These are phyloP conservation scores for Xylaria cubensis DNA, from an alignment of 495 filamentous ascomycete genomes.

Conservation along the genomic window DNA sequence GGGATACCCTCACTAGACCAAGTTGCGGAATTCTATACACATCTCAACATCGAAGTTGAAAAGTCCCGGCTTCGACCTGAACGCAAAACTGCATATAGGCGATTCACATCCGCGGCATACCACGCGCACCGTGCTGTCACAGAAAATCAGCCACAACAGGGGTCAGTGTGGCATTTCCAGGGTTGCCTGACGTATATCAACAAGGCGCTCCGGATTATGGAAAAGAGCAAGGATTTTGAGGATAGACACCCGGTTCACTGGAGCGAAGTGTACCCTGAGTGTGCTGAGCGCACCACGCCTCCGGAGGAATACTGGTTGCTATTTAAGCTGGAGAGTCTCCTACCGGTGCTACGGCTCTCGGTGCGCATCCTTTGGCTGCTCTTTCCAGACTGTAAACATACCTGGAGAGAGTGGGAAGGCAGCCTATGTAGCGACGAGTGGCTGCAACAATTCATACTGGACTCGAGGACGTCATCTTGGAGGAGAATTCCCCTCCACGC, in stretches of 20 bases:
- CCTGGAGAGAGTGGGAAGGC: slow-evolving; percentile 35
- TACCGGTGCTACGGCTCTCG: slow-evolving; percentile 32
- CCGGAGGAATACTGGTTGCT: slow-evolving; percentile 33
- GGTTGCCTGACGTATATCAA: slow-evolving; percentile 21
- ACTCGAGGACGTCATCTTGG: slow-evolving; percentile 22
- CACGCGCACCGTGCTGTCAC: slow-evolving; percentile 29
- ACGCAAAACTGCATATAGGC: slow-evolving; percentile 29
- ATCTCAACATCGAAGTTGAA: slow-evolving; percentile 27
- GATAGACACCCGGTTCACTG: slow-evolving; percentile 34
- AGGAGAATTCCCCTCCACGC: neutral
- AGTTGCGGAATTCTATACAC: slow-evolving; percentile 28
- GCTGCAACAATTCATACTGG: slow-evolving; percentile 34
- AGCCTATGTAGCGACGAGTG: slow-evolving; percentile 30
- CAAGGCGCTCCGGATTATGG: slow-evolving; percentile 28
- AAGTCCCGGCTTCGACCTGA: slow-evolving; percentile 25
- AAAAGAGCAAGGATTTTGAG: slow-evolving; percentile 31
- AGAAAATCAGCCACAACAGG: slow-evolving; percentile 11
- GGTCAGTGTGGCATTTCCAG: slow-evolving; percentile 26
- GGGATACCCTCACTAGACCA: slow-evolving; percentile 23
- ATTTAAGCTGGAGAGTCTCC: slow-evolving; percentile 37
- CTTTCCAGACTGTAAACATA: slow-evolving; percentile 22
- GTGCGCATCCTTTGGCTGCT: slow-evolving; percentile 32
- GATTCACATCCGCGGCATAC: slow-evolving; percentile 26
- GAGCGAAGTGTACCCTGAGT: slow-evolving; percentile 34
- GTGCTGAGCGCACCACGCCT: neutral